phyloP scores from a whole-genome alignment of 768 basidiomycete genomes.

The Russula sp. region DNA sequence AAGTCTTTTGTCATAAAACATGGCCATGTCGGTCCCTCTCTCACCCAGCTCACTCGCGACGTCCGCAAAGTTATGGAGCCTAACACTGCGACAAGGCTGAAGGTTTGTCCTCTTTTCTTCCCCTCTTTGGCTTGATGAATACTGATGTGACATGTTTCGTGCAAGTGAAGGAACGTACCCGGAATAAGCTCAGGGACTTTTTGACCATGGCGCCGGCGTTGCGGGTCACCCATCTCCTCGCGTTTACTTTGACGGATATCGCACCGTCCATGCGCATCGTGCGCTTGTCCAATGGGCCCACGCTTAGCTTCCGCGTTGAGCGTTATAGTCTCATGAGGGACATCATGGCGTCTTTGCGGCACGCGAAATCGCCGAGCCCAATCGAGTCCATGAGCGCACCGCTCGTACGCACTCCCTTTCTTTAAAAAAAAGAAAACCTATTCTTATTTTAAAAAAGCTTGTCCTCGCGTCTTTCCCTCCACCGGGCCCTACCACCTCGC shows the following conservation, averaged over 20 bases:
- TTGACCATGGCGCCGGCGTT: conserved; percentile 87
- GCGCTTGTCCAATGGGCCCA: conserved; percentile 86
- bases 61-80: conserved; percentile 97
- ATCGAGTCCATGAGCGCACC: conserved; percentile 91
- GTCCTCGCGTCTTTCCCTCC: conserved; percentile 87
- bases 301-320: conserved; percentile 88
- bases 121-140: conserved; percentile 9
- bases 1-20: conserved; percentile 98
- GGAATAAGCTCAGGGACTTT: conserved; percentile 92
- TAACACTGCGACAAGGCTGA: conserved; percentile 91
- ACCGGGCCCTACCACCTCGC: conserved; percentile 68
- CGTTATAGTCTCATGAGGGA: conserved; percentile 91
- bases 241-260: conserved; percentile 82
- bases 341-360: conserved; percentile 59
- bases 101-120: conserved; percentile 46
- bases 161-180: conserved; percentile 71
- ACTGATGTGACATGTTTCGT: conserved; percentile 23
- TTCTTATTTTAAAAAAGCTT: conserved; percentile 44
- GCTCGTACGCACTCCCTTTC: conserved; percentile 53
- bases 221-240: conserved; percentile 87
- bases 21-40: conserved; percentile 84
- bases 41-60: conserved; percentile 88
- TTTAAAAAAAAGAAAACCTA: too few species aligned
- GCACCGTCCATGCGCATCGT: conserved; percentile 86
- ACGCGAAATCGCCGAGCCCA: conserved; percentile 67